Conservation (phyloP, 1,284 basidiomycete species). For the Meripilus lineatus region DNA sequence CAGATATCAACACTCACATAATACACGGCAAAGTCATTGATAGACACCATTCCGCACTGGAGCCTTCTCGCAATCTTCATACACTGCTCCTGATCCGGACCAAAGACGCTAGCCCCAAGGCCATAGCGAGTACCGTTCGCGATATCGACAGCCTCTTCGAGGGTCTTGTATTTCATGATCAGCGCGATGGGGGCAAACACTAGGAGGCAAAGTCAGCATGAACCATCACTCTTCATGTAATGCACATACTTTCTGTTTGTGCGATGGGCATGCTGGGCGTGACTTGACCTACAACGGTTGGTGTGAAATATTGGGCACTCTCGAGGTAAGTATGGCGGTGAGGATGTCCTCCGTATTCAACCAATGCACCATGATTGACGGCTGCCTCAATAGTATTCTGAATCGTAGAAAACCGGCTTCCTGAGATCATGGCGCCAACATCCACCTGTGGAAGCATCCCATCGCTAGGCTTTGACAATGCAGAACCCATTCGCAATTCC, state of each 20-base stretch:
- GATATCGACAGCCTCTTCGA: constrained; percentile 81
- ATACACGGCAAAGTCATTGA: constrained; percentile 93
- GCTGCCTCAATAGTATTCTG: constrained; percentile 74
- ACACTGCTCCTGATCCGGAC: constrained; percentile 72
- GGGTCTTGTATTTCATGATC: constrained; percentile 74
- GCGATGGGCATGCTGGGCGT: constrained; percentile 73
- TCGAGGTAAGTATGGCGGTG: constrained; percentile 63
- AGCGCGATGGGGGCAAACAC: constrained; percentile 89
- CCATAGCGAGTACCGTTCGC: constrained; percentile 88
- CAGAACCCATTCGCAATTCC: constrained; percentile 69
- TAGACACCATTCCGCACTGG: constrained; percentile 94
- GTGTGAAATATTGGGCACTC: constrained; percentile 77
- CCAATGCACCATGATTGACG: constrained; percentile 63
- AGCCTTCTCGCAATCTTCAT: constrained; percentile 72
- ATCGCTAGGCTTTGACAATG: constrained; percentile 55
- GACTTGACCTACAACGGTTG: constrained; percentile 85
- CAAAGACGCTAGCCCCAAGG: constrained; percentile 95
- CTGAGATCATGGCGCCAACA: constrained; percentile 77
- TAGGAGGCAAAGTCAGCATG: constrained; percentile 24
- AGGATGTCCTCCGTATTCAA: constrained; percentile 63
- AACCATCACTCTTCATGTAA: constrained; percentile 1
- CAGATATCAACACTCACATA: constrained; percentile 58
- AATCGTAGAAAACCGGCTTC: constrained; percentile 62
- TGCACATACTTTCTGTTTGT: constrained; percentile 66
- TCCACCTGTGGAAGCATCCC: constrained; percentile 71